Base-by-base conservation (phyloP, 805 yeast species). In the Helenozyma baotianmanensis region DNA sequence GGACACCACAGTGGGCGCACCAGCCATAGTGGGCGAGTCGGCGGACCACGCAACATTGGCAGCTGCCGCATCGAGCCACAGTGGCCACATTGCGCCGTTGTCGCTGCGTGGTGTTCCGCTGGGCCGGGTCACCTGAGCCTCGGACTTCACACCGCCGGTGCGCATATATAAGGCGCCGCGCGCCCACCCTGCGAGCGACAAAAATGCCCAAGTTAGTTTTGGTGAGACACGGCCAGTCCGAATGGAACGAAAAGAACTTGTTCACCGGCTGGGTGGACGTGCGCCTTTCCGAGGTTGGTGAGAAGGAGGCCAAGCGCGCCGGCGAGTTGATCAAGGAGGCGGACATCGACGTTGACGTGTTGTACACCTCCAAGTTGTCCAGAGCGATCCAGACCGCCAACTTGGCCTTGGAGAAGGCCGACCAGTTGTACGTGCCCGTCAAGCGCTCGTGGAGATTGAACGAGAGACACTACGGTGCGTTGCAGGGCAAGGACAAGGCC, bases 221-320 rank as follows among this genome's bases (percentile, higher is more conserved):
- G 62, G 88, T 90, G 52, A 89, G 97, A 77, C 97, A 89, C 89
- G 97, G 97, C 57, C 96, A 90, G 76, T 85, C 95, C 72, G 97
- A 86, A 68, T 89, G 97, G 97, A 89, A 89, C 70, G 95, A 87
- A 69, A 86, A 87, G 76, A 90, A 89, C 78, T 76, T 89, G 52
- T 89, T 89, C 82, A 89, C 97, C 65, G 97, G 97, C 60, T 89
- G 97, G 97, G 97, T 90, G 45, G 97, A 89, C 67, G 95, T 87
- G 51, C 72, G 76, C 57, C 77, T 89, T 62, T 80, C 90, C 35
- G 88, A 74, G 42, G 67, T 75, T 51, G 97, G 97, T 68, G 78
- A 74, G 62, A 74, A 80, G 62, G 97, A 89, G 74, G 97, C 97
- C 52, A 72, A 71, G 50, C 81, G 84, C 63, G 97, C 97, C 48